Evolutionary conservation across 2,329 filamentous ascomycete genomes (phyloP), one percentile per base, ranked within the genome.

Genomic region (Diaporthe vexans): DNA sequence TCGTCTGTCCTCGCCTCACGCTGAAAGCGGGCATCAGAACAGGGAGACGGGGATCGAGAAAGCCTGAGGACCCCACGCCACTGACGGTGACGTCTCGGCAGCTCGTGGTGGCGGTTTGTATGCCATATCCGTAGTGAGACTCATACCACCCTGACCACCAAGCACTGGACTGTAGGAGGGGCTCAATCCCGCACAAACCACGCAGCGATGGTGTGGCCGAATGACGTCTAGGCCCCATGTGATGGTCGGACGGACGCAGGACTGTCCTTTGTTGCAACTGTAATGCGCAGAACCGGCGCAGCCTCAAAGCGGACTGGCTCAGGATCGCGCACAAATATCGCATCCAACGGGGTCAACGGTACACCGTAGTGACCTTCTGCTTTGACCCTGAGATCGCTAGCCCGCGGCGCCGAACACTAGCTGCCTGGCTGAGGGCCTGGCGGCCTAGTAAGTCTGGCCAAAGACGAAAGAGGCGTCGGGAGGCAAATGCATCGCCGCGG

Each of bases 251-350:
- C 33, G 48, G 63, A 40, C 48, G 33, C 63, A 68, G 63, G 48
- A 54, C 40, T n/a, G 61, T n/a, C 63, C 63, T 68, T 67, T 67
- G 61, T 52, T 33, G 13, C 17, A 11, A 43, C 40, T 43, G 40
- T 5, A 17, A 24, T 46, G 43, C 59, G 33, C 19, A 6, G 37
- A 43, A 8, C 40, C n/a, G 59, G 43, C 61, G 24, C 51, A 6
- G 6, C 21, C 61, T 67, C 61, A 67, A 67, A 67, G 46, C 19
- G 46, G 61, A 67, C 61, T 67, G 61, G 61, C 46, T 19, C 21
- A 67, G 29, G 26, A 67, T 52, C 61, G 46, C 29, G 61, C 61
- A 67, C 61, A 67, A 67, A 67, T 67, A 52, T 67, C 61, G 61
- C 61, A 67, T 4, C 19, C 13, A 8, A 21, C 17, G 37, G 9